phyloP scores from a whole-genome alignment of 768 basidiomycete genomes.

The Amanita molliuscula region DNA sequence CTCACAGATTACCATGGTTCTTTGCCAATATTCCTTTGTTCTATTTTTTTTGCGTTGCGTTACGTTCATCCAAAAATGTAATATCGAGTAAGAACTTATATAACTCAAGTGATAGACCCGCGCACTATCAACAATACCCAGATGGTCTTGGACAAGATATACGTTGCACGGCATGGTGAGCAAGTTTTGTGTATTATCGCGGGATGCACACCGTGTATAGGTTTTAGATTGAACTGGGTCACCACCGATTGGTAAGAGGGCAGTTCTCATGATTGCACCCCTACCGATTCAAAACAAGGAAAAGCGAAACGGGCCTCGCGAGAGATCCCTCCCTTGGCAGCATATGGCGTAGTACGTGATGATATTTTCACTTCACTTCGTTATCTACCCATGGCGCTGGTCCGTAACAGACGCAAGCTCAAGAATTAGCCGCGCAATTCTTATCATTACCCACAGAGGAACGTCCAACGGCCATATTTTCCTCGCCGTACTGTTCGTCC shows the following conservation, averaged over 20 bases:
- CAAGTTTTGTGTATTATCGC: background rate
- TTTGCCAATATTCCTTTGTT: background rate
- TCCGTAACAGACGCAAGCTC: conserved; percentile 48
- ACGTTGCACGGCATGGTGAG: conserved; percentile 59
- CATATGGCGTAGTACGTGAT: conserved; percentile 47
- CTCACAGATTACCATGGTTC: background rate
- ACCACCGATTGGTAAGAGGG: conserved; percentile 49
- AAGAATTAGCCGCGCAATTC: conserved; percentile 61
- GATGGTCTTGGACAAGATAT: conserved; percentile 43
- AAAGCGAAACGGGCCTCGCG: conserved; percentile 53
- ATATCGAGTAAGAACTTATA: background rate
- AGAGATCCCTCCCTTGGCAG: conserved; percentile 69
- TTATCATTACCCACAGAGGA: conserved; percentile 51
- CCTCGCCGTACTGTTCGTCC: conserved; percentile 70
- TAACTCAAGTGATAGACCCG: background rate
- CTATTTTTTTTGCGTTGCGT: background rate
- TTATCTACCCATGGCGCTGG: background rate
- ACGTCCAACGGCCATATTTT: conserved; percentile 70
- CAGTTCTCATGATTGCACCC: background rate
- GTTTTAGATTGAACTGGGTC: conserved; percentile 70
- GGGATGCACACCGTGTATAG: conserved; percentile 21
- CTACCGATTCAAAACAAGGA: conserved; percentile 28
- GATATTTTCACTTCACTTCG: background rate
- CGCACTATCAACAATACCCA: background rate
- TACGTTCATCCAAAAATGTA: background rate